These are phyloP conservation scores for Xylaria nigripes DNA, from an alignment of 495 filamentous ascomycete species.

Conservation along the genomic window DNA sequence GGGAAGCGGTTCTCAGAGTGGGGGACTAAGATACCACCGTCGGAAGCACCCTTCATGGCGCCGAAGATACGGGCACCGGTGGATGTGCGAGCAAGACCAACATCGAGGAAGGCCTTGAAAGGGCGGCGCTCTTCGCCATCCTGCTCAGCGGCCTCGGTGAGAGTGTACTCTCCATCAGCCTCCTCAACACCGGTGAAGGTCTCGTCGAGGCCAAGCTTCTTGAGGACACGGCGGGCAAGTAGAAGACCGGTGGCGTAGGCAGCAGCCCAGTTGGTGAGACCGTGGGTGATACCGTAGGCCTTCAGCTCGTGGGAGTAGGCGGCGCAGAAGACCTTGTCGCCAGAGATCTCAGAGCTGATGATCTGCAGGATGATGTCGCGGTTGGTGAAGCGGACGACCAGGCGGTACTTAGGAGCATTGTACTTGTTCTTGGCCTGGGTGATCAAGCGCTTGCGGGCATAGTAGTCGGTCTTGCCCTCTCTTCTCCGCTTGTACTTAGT, in stretches of 20 bases:
- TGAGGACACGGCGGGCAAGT: slow-evolving; percentile 88
- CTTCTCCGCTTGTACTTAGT: slow-evolving; percentile 99
- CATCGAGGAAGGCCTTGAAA: slow-evolving; percentile 98
- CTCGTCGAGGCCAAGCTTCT: slow-evolving; percentile 91
- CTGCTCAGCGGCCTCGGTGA: slow-evolving; percentile 85
- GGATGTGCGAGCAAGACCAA: slow-evolving; percentile 92
- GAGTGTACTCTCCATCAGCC: slow-evolving; percentile 82
- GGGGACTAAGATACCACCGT: slow-evolving; percentile 93
- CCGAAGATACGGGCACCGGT: slow-evolving; percentile 98
- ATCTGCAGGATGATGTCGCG: slow-evolving; percentile 98
- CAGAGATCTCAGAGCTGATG: slow-evolving; percentile 89
- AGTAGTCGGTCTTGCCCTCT: slow-evolving; percentile 99
- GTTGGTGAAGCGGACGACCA: slow-evolving; percentile 99
- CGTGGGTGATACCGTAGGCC: slow-evolving; percentile 93
- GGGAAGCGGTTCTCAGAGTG: slow-evolving; percentile 99
- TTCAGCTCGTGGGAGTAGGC: slow-evolving; percentile 98
- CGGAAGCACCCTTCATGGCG: slow-evolving; percentile 99
- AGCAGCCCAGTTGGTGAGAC: slow-evolving; percentile 99
- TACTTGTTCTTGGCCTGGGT: slow-evolving; percentile 99
- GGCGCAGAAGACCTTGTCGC: slow-evolving; percentile 88
- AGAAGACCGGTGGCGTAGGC: slow-evolving; percentile 95
- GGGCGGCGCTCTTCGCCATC: slow-evolving; percentile 79
- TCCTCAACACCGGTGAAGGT: slow-evolving; percentile 90
- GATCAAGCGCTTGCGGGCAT: slow-evolving; percentile 98
- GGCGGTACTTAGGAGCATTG: slow-evolving; percentile 98